phyloP scores from a whole-genome alignment of 768 basidiomycete species.

The Leccinum boreale region DNA sequence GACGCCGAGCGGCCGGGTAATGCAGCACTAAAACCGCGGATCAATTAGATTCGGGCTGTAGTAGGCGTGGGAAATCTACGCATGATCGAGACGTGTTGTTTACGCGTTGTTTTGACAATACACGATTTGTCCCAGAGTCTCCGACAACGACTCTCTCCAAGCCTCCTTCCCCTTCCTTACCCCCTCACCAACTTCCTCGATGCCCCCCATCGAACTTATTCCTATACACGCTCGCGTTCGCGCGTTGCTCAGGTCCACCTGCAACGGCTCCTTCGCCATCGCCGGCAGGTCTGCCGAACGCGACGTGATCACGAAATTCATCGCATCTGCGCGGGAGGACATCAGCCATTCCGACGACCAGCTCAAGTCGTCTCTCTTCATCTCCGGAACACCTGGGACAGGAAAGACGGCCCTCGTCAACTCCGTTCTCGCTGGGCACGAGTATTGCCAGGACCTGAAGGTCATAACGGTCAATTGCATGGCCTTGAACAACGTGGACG shows the following conservation, averaged over 20 bases:
- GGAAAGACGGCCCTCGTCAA: conserved; percentile 88
- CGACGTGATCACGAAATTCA: conserved; percentile 53
- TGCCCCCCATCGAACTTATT: conserved; percentile 46
- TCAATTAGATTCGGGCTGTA: too few relatives aligned
- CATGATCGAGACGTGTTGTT: conserved; percentile 25
- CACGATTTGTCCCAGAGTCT: background rate
- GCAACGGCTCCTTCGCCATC: conserved; percentile 51
- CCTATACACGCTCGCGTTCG: conserved; percentile 60
- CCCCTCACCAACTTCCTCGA: conserved; percentile 57
- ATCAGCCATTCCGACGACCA: conserved; percentile 7
- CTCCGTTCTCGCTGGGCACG: conserved; percentile 49
- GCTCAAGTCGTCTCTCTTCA: conserved; percentile 59
- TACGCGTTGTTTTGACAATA: conserved; percentile 29
- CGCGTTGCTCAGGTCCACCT: conserved; percentile 69
- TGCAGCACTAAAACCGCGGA: too few relatives aligned
- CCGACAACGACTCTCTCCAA: conserved; percentile 26
- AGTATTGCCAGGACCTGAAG: conserved; percentile 38
- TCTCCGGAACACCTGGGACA: conserved; percentile 91
- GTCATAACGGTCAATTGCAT: conserved; percentile 75
- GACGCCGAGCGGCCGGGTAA: too few relatives aligned
- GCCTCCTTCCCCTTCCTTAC: conserved; percentile 32
- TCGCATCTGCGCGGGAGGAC: conserved; percentile 49
- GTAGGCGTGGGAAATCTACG: conserved; percentile 14
- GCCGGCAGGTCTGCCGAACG: conserved; percentile 70
- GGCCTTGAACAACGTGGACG: conserved; percentile 64